phyloP scores from a whole-genome alignment of 495 filamentous ascomycete species.

The Penicillium ucsense region DNA sequence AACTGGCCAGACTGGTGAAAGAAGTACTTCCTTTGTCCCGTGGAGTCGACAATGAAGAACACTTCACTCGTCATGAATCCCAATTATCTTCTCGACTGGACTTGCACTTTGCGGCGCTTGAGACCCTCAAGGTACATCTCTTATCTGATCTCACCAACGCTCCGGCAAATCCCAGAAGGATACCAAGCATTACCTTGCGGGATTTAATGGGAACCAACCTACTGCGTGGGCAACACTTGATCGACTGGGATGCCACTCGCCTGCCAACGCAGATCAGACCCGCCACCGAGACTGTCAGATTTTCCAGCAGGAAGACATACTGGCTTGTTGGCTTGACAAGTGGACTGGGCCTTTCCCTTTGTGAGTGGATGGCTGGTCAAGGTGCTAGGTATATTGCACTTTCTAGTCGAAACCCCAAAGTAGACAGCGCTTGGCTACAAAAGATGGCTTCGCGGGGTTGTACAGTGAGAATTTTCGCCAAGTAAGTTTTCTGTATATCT shows the following conservation, averaged over 20 bases:
- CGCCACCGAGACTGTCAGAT: constrained; percentile 10
- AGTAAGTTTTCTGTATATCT: constrained; percentile 4
- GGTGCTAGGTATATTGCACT: constrained; percentile 47
- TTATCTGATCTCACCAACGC: background rate
- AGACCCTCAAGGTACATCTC: too few species aligned
- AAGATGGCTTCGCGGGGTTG: constrained; percentile 19
- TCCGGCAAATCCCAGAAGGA: constrained; percentile 5
- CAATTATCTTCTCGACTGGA: background rate
- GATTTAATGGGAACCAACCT: constrained; percentile 4
- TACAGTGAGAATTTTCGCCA: constrained; percentile 10
- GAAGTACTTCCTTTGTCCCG: constrained; percentile 4
- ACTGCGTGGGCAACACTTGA: constrained; percentile 1
- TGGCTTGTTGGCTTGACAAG: constrained; percentile 48
- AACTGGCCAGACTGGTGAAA: background rate
- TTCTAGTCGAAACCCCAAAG: constrained; percentile 46
- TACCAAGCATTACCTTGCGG: background rate
- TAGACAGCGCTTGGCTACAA: constrained; percentile 38
- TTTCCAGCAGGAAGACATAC: constrained; percentile 39
- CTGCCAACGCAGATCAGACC: constrained; percentile 9
- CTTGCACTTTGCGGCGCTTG: background rate
- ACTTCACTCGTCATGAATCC: background rate
- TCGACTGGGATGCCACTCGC: constrained; percentile 3
- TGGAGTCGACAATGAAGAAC: constrained; percentile 6
- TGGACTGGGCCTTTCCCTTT: constrained; percentile 49
- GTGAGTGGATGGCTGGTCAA: constrained; percentile 43